Evolutionary conservation across 2,329 filamentous ascomycete genomes (phyloP).

Genomic region (Pseudogymnoascus pannorum): DNA sequence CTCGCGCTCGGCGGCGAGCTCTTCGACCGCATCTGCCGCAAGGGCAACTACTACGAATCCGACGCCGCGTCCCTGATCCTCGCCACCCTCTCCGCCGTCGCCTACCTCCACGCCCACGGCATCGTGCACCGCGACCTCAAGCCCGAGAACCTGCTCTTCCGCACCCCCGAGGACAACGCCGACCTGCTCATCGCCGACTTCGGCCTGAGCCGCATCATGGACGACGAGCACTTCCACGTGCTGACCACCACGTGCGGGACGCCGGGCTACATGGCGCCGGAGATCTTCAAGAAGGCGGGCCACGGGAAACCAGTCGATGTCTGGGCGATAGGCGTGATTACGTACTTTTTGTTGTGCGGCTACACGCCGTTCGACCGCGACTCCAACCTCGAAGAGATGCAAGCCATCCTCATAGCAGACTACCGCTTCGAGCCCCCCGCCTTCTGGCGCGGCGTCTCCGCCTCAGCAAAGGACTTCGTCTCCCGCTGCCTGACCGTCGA

Average conservation of each 20-base stretch:
- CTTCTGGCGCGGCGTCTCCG: conserved; percentile 93
- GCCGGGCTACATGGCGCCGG: conserved; percentile 97
- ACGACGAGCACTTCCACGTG: conserved; percentile 97
- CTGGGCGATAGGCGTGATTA: conserved; percentile 97
- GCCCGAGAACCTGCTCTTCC: conserved; percentile 93
- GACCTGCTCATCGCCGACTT: conserved; percentile 97
- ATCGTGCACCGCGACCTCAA: conserved; percentile 98
- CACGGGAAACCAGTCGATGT: conserved; percentile 98
- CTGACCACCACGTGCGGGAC: conserved; percentile 96
- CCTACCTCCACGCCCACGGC: conserved; percentile 95
- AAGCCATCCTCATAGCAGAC: conserved; percentile 92
- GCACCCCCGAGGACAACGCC: conserved; percentile 95
- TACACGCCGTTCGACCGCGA: conserved; percentile 98
- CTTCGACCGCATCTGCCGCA: conserved; percentile 97
- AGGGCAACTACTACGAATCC: conserved; percentile 96
- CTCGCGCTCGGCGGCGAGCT: conserved; percentile 93
- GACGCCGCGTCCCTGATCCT: conserved; percentile 94
- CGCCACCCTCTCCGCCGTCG: conserved; percentile 91
- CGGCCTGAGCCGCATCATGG: conserved; percentile 93
- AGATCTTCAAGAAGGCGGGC: conserved; percentile 98
- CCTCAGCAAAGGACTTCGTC: conserved; percentile 85
- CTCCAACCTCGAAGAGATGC: conserved; percentile 98
- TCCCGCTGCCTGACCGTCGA: conserved; percentile 86
- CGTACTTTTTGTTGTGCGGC: conserved; percentile 94
- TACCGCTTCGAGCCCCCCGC: conserved; percentile 91